phyloP scores from a whole-genome alignment of 345 rosid genomes.

The Microthlaspi erraticum region DNA sequence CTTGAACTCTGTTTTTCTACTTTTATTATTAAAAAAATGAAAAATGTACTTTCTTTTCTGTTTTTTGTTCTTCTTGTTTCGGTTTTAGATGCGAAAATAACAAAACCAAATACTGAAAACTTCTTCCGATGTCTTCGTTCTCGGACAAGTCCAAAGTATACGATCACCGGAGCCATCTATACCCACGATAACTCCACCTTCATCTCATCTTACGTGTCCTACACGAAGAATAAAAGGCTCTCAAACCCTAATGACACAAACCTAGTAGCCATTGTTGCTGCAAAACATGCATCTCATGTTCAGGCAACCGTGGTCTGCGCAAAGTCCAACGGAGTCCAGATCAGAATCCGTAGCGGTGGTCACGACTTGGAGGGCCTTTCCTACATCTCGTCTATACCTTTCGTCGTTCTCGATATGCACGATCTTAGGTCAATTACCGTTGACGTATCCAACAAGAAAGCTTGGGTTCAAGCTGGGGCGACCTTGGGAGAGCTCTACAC shows the following conservation, averaged over 20 bases:
- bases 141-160: background rate
- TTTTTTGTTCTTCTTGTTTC: constrained; percentile 21
- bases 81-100: constrained; percentile 10
- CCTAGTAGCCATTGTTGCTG: constrained; percentile 35
- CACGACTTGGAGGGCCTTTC: constrained; percentile 46
- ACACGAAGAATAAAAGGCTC: constrained; percentile 18
- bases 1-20: too few relatives aligned
- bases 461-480: constrained; percentile 62
- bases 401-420: constrained; percentile 50
- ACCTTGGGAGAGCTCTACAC: constrained; percentile 58
- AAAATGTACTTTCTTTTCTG: background rate
- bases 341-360: constrained; percentile 42
- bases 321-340: constrained; percentile 25
- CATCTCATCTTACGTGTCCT: constrained; percentile 10
- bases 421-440: constrained; percentile 47
- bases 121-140: constrained; percentile 4
- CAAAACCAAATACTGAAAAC: constrained; percentile 7
- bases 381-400: constrained; percentile 21
- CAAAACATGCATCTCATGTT: constrained; percentile 36
- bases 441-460: constrained; percentile 39
- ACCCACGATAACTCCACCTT: constrained; percentile 25
- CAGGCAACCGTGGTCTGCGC: constrained; percentile 43
- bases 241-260: constrained; percentile 22
- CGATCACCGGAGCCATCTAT: background rate
- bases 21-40: too few relatives aligned